Evolutionary conservation across 768 basidiomycete species (phyloP), one percentile per base, ranked within the genome.

Genomic region (Fibroporia radiculosa): DNA sequence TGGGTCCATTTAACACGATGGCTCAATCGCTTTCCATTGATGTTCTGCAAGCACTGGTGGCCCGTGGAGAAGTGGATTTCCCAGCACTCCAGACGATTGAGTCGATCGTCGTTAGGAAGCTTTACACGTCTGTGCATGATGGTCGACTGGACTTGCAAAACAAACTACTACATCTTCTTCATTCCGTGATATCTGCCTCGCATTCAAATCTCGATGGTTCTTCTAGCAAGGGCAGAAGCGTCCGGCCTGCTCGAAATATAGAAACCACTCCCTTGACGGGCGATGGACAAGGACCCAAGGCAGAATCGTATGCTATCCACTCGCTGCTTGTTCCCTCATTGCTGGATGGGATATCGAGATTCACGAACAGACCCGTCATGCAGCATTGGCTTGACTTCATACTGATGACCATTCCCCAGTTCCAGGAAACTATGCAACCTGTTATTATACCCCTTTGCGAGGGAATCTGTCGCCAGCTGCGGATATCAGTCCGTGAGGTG

Each of bases 361-460:
- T 72, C 8, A 63, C 73, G 24, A 96, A 95, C 63, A 78, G 82
- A 23, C 74, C 90, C 1, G 75, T 95, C 20, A 62, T 95, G 24
- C 93, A 96, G 56, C 90, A 96, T 55, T 98, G 95, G 95, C 72
- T 98, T 22, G 95, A 98, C 60, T 98, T 99, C 60, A 73, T 97
- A 48, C 74, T 95, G 43, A 88, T 89, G 81, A 88, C 91, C 1
- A 67, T 93, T 14, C 82, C 90, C 3, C 88, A 91, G 53, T 88
- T 92, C 57, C 84, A 85, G 47, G 80, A 81, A 16, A 68, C 77
- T 2, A 66, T 89, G 1, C 78, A 82, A 41, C 68, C 73, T 8
- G 72, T 82, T 27, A 69, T 95, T 19, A 66, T 75, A 2, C 83
- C 91, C 2, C 69, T 98, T 23, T 82, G 76, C 48, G 90, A 90